phyloP scores from a whole-genome alignment of 768 basidiomycete genomes.

The Podaxis sp. region DNA sequence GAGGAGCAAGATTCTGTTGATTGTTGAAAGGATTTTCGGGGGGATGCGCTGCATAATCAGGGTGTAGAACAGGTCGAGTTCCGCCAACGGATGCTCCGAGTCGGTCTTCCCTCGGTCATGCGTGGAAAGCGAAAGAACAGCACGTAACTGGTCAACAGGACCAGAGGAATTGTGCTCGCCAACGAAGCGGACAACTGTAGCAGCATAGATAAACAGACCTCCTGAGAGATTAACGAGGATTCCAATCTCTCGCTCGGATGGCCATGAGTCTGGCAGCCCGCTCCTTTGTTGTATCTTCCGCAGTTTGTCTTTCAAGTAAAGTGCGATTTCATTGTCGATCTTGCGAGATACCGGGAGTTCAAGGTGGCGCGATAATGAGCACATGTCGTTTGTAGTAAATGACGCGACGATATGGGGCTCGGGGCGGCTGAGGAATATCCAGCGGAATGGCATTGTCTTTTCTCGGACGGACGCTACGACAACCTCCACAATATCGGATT shows the following conservation, averaged over 20 bases:
- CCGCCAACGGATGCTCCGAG: background rate
- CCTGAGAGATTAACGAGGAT: constrained; percentile 6
- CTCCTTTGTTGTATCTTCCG: background rate
- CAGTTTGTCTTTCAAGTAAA: constrained; percentile 11
- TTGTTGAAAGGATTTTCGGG: background rate
- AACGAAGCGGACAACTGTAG: constrained; percentile 11
- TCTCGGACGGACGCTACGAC: background rate
- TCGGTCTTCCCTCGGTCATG: background rate
- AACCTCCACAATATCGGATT: background rate
- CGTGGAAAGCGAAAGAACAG: background rate
- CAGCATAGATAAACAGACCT: constrained; percentile 4
- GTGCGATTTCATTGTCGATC: constrained; percentile 10
- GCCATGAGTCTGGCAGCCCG: constrained; percentile 10
- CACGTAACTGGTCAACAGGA: background rate
- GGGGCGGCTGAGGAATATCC: background rate
- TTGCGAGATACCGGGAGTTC: constrained; percentile 11
- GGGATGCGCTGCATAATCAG: background rate
- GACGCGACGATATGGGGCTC: constrained; percentile 6
- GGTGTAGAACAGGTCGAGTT: constrained; percentile 1
- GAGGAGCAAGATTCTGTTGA: background rate
- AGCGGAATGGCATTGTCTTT: background rate
- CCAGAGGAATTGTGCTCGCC: constrained; percentile 7
- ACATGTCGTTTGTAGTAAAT: background rate
- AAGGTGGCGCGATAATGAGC: background rate
- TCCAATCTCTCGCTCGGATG: background rate